Percentiles rank a stretch among this genome's conserved stretches.
These are phyloP conservation scores for Coprinellus micaceus DNA, from an alignment of 768 basidiomycete genomes.

Conservation along the genomic window DNA sequence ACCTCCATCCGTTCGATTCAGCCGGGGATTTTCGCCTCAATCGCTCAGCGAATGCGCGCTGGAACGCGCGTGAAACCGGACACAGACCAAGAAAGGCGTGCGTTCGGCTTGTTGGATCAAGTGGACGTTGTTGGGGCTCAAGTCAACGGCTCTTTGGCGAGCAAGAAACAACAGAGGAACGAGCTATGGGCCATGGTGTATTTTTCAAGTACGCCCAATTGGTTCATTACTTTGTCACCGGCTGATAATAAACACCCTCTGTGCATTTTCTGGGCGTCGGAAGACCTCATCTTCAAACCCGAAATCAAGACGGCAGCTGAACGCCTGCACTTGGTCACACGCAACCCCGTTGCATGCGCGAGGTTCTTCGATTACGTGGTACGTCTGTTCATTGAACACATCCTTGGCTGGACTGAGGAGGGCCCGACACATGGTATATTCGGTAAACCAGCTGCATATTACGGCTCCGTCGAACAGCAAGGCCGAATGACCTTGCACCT, in stretches of 20 bases:
- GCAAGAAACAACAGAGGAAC: background rate
- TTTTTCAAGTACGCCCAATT: background rate
- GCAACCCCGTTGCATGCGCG: background rate
- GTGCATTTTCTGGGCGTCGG: background rate
- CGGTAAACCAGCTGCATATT: conserved; percentile 14
- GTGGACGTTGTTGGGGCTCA: conserved; percentile 1
- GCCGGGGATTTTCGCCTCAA: conserved; percentile 9
- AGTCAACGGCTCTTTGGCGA: conserved; percentile 1
- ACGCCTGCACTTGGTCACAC: background rate
- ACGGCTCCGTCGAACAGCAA: conserved; percentile 32
- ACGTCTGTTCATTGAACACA: background rate
- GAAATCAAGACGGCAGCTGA: background rate
- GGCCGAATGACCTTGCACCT: conserved; percentile 28
- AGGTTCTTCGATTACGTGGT: background rate
- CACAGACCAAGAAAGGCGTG: background rate
- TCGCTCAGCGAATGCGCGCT: background rate
- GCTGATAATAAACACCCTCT: conserved; percentile 1
- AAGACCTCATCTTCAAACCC: background rate
- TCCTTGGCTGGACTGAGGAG: background rate
- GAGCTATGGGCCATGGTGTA: background rate
- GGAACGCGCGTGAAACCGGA: background rate
- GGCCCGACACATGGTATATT: background rate
- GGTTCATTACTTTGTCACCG: conserved; percentile 2
- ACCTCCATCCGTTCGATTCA: conserved; percentile 17
- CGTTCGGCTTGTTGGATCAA: background rate